phyloP scores from a whole-genome alignment of 2,329 filamentous ascomycete species.

The Colletotrichum liaoningense region DNA sequence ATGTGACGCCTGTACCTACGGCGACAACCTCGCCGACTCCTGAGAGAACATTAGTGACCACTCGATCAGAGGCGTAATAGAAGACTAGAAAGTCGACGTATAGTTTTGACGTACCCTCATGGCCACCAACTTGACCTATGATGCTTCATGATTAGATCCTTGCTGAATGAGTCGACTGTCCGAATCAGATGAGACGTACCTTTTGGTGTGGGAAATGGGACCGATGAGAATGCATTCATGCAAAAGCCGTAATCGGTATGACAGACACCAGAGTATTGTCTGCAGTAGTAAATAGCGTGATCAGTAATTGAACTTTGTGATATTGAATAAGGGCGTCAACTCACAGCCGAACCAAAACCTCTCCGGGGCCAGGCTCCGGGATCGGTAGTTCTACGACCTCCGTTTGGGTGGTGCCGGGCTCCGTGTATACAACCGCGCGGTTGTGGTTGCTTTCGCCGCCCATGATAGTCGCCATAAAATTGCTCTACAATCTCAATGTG shows the following conservation, averaged over 20 bases:
- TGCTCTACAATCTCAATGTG: neutral
- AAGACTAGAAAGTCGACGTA: neutral
- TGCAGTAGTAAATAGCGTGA: neutral
- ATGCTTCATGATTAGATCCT: constrained; percentile 9
- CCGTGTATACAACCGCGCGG: constrained; percentile 40
- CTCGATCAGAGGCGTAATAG: neutral
- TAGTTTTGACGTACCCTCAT: constrained; percentile 30
- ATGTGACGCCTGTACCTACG: constrained; percentile 31
- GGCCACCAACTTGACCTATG: constrained; percentile 38
- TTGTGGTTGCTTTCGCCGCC: constrained; percentile 34
- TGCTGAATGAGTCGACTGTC: neutral
- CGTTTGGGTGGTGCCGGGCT: constrained; percentile 41
- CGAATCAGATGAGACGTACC: neutral
- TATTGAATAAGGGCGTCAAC: neutral
- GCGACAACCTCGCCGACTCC: constrained; percentile 37
- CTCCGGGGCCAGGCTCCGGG: constrained; percentile 39
- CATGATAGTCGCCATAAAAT: constrained; percentile 24
- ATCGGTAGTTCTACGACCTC: constrained; percentile 41
- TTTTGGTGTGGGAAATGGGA: constrained; percentile 33
- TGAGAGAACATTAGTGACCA: neutral
- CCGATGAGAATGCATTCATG: constrained; percentile 36
- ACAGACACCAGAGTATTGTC: constrained; percentile 42
- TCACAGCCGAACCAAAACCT: constrained; percentile 41
- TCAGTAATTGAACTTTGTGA: neutral
- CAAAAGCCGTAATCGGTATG: constrained; percentile 43